These are phyloP conservation scores for Prunus yedoensis DNA, from an alignment of 331 rosid species.

Conservation along the genomic window DNA sequence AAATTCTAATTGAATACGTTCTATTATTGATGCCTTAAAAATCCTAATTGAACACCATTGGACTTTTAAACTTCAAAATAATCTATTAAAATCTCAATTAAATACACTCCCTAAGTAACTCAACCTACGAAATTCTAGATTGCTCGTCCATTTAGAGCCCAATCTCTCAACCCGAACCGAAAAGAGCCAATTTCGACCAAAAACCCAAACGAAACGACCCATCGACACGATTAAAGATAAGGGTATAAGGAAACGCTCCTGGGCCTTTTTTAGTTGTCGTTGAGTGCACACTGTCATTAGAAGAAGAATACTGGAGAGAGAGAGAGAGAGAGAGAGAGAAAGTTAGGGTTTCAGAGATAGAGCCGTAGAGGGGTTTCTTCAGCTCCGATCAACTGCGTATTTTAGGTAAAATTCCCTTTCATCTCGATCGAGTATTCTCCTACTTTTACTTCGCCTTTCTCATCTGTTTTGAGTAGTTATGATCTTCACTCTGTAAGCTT, in stretches of 20 bases:
- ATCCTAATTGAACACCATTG: too few relatives aligned
- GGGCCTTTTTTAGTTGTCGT: background rate
- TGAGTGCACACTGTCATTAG: background rate
- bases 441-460: background rate
- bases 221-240: background rate
- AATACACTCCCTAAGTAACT: too few relatives aligned
- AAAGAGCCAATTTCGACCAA: too few relatives aligned
- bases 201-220: too few relatives aligned
- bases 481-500: background rate
- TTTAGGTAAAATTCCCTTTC: background rate
- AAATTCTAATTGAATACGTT: too few relatives aligned
- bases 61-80: too few relatives aligned
- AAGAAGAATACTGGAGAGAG: background rate
- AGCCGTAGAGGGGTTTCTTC: background rate
- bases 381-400: background rate
- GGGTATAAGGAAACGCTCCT: background rate
- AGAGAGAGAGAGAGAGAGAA: background rate
- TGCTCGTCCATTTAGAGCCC: too few relatives aligned
- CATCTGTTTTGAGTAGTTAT: background rate
- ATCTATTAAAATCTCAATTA: too few relatives aligned
- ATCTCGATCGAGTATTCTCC: constrained; percentile 3
- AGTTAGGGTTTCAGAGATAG: constrained; percentile 10
- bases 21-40: too few relatives aligned
- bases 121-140: too few relatives aligned
- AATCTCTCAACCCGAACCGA: too few relatives aligned